phyloP scores from a whole-genome alignment of 2,329 filamentous ascomycete genomes.

The Alternaria sp. region DNA sequence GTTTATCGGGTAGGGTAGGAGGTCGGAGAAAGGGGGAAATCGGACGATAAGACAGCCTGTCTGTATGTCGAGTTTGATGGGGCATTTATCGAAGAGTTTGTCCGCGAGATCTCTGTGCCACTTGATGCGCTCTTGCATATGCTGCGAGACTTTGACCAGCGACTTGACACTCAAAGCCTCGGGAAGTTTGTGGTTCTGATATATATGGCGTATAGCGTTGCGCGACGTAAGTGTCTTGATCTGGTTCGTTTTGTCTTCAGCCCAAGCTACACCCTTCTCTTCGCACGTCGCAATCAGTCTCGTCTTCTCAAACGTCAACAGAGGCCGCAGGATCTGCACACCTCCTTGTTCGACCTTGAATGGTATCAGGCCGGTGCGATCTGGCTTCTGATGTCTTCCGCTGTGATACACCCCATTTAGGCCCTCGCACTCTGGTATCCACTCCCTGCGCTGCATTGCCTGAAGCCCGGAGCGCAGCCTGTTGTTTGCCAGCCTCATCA shows the following conservation, averaged over 20 bases:
- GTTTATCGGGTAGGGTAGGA: constrained; percentile 24
- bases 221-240: constrained; percentile 78
- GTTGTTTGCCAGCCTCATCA: constrained; percentile 76
- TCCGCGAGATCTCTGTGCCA: constrained; percentile 61
- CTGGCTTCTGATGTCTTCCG: constrained; percentile 20
- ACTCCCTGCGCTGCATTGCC: constrained; percentile 69
- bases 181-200: constrained; percentile 67
- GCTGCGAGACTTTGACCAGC: constrained; percentile 58
- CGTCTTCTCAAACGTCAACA: constrained; percentile 74
- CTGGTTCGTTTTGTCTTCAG: constrained; percentile 83
- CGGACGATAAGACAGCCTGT: constrained; percentile 44
- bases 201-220: constrained; percentile 78
- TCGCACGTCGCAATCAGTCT: constrained; percentile 77
- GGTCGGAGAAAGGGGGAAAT: constrained; percentile 29
- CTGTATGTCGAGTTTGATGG: constrained; percentile 53
- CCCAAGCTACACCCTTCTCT: constrained; percentile 72
- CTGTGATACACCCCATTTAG: constrained; percentile 69
- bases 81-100: constrained; percentile 58
- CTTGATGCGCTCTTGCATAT: constrained; percentile 62
- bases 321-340: constrained; percentile 70
- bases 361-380: constrained; percentile 31
- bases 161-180: constrained; percentile 66
- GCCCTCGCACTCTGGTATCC: constrained; percentile 85
- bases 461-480: constrained; percentile 73
- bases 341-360: constrained; percentile 66